Evolutionary conservation across 1,139 yeast genomes (phyloP).

Genomic region (Zygosaccharomyces sapae): DNA sequence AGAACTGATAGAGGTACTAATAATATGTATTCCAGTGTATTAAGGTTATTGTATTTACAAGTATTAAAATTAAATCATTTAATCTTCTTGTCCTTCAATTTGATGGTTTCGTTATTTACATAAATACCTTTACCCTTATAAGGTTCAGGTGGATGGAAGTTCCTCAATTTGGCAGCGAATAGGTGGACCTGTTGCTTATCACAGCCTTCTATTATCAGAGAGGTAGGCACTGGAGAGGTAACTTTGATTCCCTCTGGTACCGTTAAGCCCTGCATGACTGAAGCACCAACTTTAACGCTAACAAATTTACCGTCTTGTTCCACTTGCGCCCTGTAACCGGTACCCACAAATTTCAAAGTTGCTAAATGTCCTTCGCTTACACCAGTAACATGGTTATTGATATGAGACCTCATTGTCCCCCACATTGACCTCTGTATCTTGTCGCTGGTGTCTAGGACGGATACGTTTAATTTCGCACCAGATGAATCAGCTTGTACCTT

Average conservation of each 20-base stretch:
- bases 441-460: conserved; percentile 53
- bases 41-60: conserved; percentile 8
- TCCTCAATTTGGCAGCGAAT: conserved; percentile 85
- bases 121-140: conserved; percentile 98
- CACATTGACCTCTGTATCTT: conserved; percentile 82
- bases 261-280: conserved; percentile 58
- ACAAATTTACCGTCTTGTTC: conserved; percentile 58
- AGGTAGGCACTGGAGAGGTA: conserved; percentile 79
- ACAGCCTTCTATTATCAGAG: conserved; percentile 79
- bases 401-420: conserved; percentile 86
- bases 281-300: conserved; percentile 78
- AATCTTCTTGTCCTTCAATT: conserved; percentile 85
- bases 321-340: conserved; percentile 85
- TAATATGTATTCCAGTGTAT: background rate
- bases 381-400: conserved; percentile 77
- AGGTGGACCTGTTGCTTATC: conserved; percentile 83
- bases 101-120: conserved; percentile 85
- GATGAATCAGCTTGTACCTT: conserved; percentile 36
- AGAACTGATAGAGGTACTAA: background rate
- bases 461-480: conserved; percentile 46
- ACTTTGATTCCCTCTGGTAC: conserved; percentile 78
- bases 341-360: conserved; percentile 86
- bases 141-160: conserved; percentile 92
- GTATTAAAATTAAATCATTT: conserved; percentile 44
- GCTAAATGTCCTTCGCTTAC: conserved; percentile 90